Conservation (phyloP, 2,329 filamentous ascomycete genomes). For the Aspergillus pseudonomiae region DNA sequence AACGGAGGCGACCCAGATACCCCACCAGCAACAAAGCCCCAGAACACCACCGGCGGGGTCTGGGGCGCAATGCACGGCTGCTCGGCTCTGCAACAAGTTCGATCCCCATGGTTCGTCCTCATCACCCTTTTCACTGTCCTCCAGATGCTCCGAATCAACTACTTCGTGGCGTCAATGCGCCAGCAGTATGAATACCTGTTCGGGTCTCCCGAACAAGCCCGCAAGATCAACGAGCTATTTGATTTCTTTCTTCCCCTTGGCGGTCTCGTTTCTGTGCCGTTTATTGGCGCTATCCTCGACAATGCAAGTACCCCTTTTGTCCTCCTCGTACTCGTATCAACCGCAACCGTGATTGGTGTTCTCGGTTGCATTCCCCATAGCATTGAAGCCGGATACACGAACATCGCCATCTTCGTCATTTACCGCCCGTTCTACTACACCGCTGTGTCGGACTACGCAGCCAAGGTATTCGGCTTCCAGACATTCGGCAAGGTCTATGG, state of each 20-base stretch:
- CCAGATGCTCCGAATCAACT: slow-evolving; percentile 84
- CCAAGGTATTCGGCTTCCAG: slow-evolving; percentile 88
- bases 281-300: slow-evolving; percentile 81
- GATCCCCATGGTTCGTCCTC: slow-evolving; percentile 81
- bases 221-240: slow-evolving; percentile 79
- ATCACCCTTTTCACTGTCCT: slow-evolving; percentile 79
- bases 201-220: slow-evolving; percentile 61
- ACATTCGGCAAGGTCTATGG: slow-evolving; percentile 96
- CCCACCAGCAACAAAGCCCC: slow-evolving; percentile 18
- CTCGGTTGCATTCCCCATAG: slow-evolving; percentile 72
- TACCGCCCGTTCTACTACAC: slow-evolving; percentile 91
- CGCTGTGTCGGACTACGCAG: slow-evolving; percentile 81
- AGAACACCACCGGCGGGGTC: slow-evolving; percentile 59
- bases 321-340: slow-evolving; percentile 68
- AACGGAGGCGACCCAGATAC: slow-evolving; percentile 31
- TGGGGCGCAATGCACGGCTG: slow-evolving; percentile 83
- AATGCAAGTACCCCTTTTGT: slow-evolving; percentile 72
- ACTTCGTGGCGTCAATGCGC: slow-evolving; percentile 85
- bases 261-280: slow-evolving; percentile 81
- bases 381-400: slow-evolving; percentile 72
- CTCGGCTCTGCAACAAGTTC: slow-evolving; percentile 72
- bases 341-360: slow-evolving; percentile 74
- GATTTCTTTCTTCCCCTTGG: slow-evolving; percentile 83
- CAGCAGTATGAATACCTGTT: slow-evolving; percentile 81
- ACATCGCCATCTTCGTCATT: slow-evolving; percentile 77